Evolutionary conservation across 257 asterid species (phyloP), one percentile per base, ranked within the genome.

Genomic region (Lavandula angustifolia): DNA sequence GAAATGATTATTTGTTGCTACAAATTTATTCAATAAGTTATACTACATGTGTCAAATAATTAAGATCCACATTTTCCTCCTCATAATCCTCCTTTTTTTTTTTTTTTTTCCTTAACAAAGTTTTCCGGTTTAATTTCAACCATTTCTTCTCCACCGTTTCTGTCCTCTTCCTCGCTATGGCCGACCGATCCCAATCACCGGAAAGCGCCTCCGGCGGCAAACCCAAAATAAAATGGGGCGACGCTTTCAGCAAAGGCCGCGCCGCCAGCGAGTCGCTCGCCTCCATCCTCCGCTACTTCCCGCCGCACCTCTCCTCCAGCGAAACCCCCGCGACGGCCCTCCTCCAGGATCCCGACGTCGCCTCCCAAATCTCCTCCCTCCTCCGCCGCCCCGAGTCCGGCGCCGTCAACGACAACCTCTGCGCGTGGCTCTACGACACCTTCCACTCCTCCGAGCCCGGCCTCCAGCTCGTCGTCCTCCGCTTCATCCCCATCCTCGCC

Each of bases 401-500:
- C 63, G 78, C 84, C n/a, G 97, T 84, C 0, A 80, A 87, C 56
- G 85, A 92, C 79, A 71, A 68, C 76, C 87, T 92, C 55, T 92
- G 97, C 69, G 95, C 94, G 1, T 92, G 98, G 98, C 94, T 92
- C 33, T 92, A 89, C 81, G 97, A 92, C 68, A 89, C 99, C 18
- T 92, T 92, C 83, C 95, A 85, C 71, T 74, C 97, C 67, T 65
- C 79, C 64, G 81, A 76, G 43, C 78, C 86, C 8, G 85, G 83
- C 41, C 99, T 92, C 71, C 95, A 84, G 27, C 81, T 92, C 14
- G 88, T 84, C 41, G 97, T 92, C 68, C 96, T 89, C 78, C 83
- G 88, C 14, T 89, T 80, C 73, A 66, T 22, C 27, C 99, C 99
- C 3, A 54, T 73, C 62, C 74, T 92, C 10, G 88, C 87, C 49